Evolutionary conservation across 352 stramenopile genomes (phyloP), one percentile per base, ranked within the genome.

Genomic region (Halophytophthora polymorphica): DNA sequence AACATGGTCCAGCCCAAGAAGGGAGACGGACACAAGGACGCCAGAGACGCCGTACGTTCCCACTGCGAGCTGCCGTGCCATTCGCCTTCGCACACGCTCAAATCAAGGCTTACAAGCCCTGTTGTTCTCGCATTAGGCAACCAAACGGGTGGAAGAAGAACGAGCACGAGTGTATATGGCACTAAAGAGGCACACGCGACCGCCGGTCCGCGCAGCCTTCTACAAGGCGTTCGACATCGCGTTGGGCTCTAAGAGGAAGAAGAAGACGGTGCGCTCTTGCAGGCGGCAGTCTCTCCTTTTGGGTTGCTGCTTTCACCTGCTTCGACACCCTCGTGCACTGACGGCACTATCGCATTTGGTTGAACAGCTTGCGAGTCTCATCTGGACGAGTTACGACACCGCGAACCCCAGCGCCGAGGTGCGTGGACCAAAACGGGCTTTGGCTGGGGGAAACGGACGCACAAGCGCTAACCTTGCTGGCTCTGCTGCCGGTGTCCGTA

Each of bases 141-240:
- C 62, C 12, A 64, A 78, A 8, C 70, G 72, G 11, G 67, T 90
- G 6, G 75, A 85, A 51, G 54, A 68, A 38, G 82, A 93, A 42
- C 57, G 77, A 2, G 44, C 39, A 4, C 64, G 77, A 21, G 50
- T 90, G 15, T 93, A 88, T 53, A 54, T 69, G n/a, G 56, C 66
- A 5, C 61, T 90, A 17, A 88, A 84, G 50, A 41, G 53, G 2
- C 68, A 77, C 41, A 84, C 76, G 7, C 78, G 47, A 6, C 46
- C 38, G 6, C 49, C 64, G 0, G 67, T 77, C 22, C 71, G 71
- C 1, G 38, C 63, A 2, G 62, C 70, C n/a, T 88, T 88, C 51
- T 93, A 88, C 58, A 31, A 77, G 15, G 69, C 83, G 34, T 76
- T 93, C 67, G 54, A 60, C n/a, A 86, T 90, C 47, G 50, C 71